Evolutionary conservation across 306 rosid species (phyloP).

Genomic region (Ochetophila trinervis): DNA sequence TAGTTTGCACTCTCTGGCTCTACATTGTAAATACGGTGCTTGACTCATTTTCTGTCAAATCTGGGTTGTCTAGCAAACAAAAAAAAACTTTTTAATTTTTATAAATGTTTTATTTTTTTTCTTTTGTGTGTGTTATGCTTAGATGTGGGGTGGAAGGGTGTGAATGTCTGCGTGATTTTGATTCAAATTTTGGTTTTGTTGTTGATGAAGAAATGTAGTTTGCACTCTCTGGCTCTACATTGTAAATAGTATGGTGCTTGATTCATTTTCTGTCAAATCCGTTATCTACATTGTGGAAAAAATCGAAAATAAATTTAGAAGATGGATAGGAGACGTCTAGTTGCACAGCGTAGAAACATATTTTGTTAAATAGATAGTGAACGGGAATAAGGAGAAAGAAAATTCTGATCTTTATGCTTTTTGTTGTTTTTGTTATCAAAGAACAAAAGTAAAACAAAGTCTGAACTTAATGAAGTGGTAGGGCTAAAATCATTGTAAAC

Average conservation of each 20-base stretch:
- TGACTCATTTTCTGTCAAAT: constrained; percentile 7
- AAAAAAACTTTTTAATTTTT: background rate
- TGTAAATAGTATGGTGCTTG: constrained; percentile 11
- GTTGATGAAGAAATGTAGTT: constrained; percentile 5
- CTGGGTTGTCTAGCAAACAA: constrained; percentile 24
- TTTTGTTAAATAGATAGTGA: background rate
- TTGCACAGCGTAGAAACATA: background rate
- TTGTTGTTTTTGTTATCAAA: background rate
- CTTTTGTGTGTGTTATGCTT: background rate
- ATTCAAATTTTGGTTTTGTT: background rate
- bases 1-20: constrained; percentile 1
- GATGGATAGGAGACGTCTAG: background rate
- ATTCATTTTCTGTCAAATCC: constrained; percentile 9
- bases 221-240: constrained; percentile 7
- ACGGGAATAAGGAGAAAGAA: too few relatives aligned
- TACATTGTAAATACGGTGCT: constrained; percentile 15
- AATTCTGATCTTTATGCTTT: too few relatives aligned
- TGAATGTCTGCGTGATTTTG: background rate
- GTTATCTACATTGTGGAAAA: constrained; percentile 32
- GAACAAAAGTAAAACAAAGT: too few relatives aligned
- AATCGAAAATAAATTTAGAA: constrained; percentile 3
- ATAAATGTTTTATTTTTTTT: too few relatives aligned
- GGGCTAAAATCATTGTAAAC: too few relatives aligned
- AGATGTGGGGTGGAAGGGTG: background rate
- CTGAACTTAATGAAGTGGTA: too few relatives aligned